Conservation (phyloP, 305 asterid species). For the Withania somnifera region DNA sequence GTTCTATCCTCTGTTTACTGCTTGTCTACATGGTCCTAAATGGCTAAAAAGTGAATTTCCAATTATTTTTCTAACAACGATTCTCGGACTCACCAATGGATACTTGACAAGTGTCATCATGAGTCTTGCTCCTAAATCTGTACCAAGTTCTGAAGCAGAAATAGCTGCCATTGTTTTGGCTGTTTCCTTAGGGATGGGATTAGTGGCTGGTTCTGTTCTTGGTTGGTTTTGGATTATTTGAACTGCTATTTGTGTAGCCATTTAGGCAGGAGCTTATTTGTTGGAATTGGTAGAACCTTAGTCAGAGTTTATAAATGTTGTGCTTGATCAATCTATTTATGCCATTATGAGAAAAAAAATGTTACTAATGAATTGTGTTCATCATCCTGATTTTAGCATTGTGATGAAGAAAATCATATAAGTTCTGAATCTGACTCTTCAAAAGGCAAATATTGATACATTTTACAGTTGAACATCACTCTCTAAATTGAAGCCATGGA, state of each 20-base stretch:
- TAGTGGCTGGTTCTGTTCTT: constrained; percentile 55
- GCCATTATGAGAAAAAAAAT: too few species aligned
- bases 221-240: constrained; percentile 81
- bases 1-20: constrained; percentile 45
- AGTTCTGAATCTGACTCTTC: not conserved
- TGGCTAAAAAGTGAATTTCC: constrained; percentile 68
- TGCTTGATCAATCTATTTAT: not conserved
- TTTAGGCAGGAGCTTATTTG: not conserved
- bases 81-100: constrained; percentile 59
- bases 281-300: not conserved
- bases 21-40: constrained; percentile 46
- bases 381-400: not conserved
- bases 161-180: constrained; percentile 42
- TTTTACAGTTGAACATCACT: not conserved
- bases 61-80: constrained; percentile 37
- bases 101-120: constrained; percentile 75
- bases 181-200: constrained; percentile 53
- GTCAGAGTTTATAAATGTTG: not conserved
- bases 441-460: not conserved
- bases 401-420: not conserved
- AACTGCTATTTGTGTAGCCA: not conserved
- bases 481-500: not conserved
- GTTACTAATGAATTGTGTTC: not conserved
- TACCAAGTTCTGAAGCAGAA: constrained; percentile 47
- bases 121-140: constrained; percentile 69